Evolutionary conservation across 768 basidiomycete genomes (phyloP).

Genomic region (Lactifluus pinguis): DNA sequence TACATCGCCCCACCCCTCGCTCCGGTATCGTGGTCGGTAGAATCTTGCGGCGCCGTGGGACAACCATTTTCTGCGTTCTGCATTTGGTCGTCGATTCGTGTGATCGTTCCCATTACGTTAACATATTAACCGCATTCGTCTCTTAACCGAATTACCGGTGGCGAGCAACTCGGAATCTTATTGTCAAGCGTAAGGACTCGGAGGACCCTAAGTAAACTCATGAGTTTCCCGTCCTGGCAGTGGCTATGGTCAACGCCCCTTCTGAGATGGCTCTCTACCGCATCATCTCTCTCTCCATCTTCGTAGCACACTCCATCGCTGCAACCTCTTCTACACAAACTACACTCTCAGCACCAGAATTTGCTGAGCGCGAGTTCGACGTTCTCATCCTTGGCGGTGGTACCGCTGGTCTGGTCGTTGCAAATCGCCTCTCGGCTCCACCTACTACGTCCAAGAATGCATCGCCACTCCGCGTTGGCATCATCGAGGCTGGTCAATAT

Average conservation of each 20-base stretch:
- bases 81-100: no score
- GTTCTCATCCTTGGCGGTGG: constrained; percentile 15
- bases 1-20: no score
- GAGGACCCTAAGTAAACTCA: not conserved
- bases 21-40: no score
- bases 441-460: not conserved
- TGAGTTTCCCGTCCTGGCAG: not conserved
- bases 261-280: not conserved
- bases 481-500: constrained; percentile 17
- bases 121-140: not conserved
- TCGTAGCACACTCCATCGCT: not conserved
- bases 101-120: no score
- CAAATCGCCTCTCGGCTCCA: constrained; percentile 16
- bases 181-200: not conserved
- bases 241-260: not conserved
- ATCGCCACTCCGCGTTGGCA: constrained; percentile 14
- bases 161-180: not conserved
- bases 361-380: constrained; percentile 12
- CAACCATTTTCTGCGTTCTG: no score
- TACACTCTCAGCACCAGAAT: constrained; percentile 7
- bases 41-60: no score
- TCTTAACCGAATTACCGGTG: not conserved
- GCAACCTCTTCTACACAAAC: not conserved
- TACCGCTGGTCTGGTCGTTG: constrained; percentile 15
- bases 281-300: not conserved